These are phyloP conservation scores for Euphorbia neoarborescens DNA, from an alignment of 441 rosid species.

Conservation along the genomic window DNA sequence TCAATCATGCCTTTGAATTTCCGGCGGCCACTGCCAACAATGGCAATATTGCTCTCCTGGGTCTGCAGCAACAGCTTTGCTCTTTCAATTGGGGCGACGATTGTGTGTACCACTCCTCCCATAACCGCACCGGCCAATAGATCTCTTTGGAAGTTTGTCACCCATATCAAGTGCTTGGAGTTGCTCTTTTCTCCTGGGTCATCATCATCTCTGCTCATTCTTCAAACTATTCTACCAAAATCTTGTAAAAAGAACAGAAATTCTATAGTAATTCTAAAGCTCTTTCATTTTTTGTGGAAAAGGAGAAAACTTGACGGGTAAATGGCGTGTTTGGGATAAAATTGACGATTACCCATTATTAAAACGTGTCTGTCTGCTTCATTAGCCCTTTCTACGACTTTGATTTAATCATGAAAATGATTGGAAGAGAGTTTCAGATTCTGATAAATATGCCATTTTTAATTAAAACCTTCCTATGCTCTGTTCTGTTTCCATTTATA, in stretches of 20 bases:
- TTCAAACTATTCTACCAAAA: neutral
- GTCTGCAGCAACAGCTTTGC: slow-evolving; percentile 80
- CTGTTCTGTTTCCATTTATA: neutral
- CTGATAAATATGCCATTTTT: neutral
- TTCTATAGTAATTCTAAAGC: neutral
- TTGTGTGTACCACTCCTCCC: slow-evolving; percentile 93
- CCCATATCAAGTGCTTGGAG: slow-evolving; percentile 23
- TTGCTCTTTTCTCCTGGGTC: slow-evolving; percentile 31
- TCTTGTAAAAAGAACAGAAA: neutral
- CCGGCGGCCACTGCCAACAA: slow-evolving; percentile 47
- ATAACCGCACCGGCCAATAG: slow-evolving; percentile 80
- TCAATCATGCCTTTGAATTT: slow-evolving; percentile 85
- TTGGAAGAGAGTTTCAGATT: slow-evolving; percentile 1
- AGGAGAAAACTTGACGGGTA: neutral
- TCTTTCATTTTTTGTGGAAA: neutral
- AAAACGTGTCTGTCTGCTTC: neutral
- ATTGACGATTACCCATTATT: neutral
- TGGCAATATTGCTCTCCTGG: slow-evolving; percentile 84
- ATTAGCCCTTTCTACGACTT: neutral
- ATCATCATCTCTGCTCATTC: slow-evolving; percentile 43
- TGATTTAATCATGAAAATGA: neutral
- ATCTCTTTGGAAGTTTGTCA: slow-evolving; percentile 64
- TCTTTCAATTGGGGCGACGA: slow-evolving; percentile 93
- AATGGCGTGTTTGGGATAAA: neutral
- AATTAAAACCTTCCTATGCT: neutral